Conservation (phyloP, 2,329 filamentous ascomycete genomes). For the Colletotrichum tabaci region DNA sequence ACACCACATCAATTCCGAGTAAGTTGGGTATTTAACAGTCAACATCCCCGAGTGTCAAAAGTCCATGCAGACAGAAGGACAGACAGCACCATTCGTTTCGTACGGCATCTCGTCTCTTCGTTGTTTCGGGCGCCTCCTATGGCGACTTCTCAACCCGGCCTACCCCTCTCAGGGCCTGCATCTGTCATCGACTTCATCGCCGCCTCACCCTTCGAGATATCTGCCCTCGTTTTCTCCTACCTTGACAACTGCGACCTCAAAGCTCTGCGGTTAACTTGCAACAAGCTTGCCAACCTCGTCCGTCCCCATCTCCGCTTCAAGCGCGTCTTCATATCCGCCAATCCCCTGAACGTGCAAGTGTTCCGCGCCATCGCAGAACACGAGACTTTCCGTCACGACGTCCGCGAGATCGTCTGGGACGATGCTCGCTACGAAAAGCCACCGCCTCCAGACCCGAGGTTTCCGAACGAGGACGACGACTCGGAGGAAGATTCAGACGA, state of each 20-base stretch:
- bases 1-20: no score
- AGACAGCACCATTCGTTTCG: background rate
- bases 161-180: background rate
- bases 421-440: constrained; percentile 45
- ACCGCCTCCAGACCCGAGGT: background rate
- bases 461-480: background rate
- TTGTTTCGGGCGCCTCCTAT: background rate
- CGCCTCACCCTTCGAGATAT: background rate
- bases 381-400: constrained; percentile 47
- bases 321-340: constrained; percentile 58
- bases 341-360: constrained; percentile 55
- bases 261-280: constrained; percentile 22
- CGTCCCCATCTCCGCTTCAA: constrained; percentile 10
- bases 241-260: constrained; percentile 24
- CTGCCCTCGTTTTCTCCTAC: background rate
- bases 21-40: no score
- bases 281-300: background rate
- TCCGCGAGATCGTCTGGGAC: constrained; percentile 59
- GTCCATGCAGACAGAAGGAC: background rate
- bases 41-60: background rate
- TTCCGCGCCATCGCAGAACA: constrained; percentile 55
- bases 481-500: background rate
- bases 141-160: background rate
- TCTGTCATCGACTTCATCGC: constrained; percentile 5
- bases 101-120: background rate